These are phyloP conservation scores for Chrysoporthe cubensis DNA, from an alignment of 2,329 filamentous ascomycete species.

Conservation along the genomic window DNA sequence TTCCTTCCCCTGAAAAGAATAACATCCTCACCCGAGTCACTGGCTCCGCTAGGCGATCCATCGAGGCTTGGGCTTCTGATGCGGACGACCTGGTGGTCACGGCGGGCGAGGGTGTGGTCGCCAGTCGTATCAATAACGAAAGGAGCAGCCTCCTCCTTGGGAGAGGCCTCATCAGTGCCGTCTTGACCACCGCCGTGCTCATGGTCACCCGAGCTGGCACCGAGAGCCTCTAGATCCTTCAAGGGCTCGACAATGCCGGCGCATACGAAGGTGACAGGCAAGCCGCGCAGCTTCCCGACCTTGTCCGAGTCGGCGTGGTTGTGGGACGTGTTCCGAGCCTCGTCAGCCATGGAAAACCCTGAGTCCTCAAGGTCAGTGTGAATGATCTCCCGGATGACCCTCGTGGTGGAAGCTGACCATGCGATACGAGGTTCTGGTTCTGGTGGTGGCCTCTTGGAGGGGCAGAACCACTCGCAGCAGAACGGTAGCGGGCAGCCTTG, in stretches of 20 bases:
- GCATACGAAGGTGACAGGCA: slow-evolving; percentile 57
- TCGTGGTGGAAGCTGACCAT: slow-evolving; percentile 23
- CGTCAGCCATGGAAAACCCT: slow-evolving; percentile 51
- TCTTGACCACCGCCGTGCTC: background rate
- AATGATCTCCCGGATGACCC: slow-evolving; percentile 29
- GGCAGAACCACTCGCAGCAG: slow-evolving; percentile 15
- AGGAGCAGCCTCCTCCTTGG: slow-evolving; percentile 16
- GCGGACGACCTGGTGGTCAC: slow-evolving; percentile 20
- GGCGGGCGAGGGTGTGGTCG: slow-evolving; percentile 32
- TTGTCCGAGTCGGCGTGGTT: slow-evolving; percentile 46
- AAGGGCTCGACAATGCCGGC: slow-evolving; percentile 57
- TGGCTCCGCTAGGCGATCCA: slow-evolving; percentile 32
- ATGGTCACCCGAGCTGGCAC: slow-evolving; percentile 8
- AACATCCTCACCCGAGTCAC: slow-evolving; percentile 72
- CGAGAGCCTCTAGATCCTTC: slow-evolving; percentile 41
- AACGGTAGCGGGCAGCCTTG: slow-evolving; percentile 30
- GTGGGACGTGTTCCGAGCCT: slow-evolving; percentile 55
- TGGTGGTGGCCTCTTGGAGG: background rate
- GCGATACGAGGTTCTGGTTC: slow-evolving; percentile 24
- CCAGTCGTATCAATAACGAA: slow-evolving; percentile 47
- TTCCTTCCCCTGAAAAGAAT: slow-evolving; percentile 61
- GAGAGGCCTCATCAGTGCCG: slow-evolving; percentile 18
- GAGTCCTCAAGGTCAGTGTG: slow-evolving; percentile 37
- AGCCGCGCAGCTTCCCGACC: slow-evolving; percentile 49
- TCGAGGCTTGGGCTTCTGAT: slow-evolving; percentile 30